Evolutionary conservation across 2,329 filamentous ascomycete genomes (phyloP), one percentile per base, ranked within the genome.

Genomic region (Didymellaceae sp.): DNA sequence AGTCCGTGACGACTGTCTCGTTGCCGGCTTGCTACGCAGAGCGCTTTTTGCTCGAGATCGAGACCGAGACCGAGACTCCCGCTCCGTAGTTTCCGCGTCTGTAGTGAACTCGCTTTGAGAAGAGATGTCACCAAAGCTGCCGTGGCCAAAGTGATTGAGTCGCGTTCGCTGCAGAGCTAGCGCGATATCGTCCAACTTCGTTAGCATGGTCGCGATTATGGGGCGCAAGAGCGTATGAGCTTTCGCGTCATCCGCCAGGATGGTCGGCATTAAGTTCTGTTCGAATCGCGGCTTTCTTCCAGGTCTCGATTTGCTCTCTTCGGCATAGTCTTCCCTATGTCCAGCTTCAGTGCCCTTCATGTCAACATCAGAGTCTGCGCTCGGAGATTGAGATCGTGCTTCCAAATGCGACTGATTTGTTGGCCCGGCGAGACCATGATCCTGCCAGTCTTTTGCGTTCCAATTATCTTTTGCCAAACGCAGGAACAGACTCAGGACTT

Each of bases 191-290:
- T 97, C 90, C 1, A 96, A 68, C 26, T 85, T 83, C 1, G 79
- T 74, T 7, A 96, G 77, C 13, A 92, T 81, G 58, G 90, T 86
- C n/a, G 86, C 80, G 9, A 89, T 80, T 0, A 84, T 80, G 0
- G 91, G 90, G 0, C 81, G 80, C 13, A 96, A 75, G 5, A 95
- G 76, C 1, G 73, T 68, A 51, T 81, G 77, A 0, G 90, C 89
- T 38, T 78, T 68, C 1, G 88, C 85, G 58, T 96, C 91, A 61
- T 96, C 87, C 1, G 84, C 81, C 6, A 88, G 81, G 5, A 90
- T 73, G 2, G 80, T 77, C 0, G 88, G 84, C 30, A 54, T 62
- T 7, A 41, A n/a, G 14, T 52, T 37, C 13, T 26, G 33, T 5
- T 54, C 38, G 6, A 24, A 18, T n/a, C 54, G 52, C 17, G 51